Evolutionary conservation across 177 flowering plant species (phyloP), one percentile per base, ranked within the genome.

Genomic region (Tripterygium wilfordii): DNA sequence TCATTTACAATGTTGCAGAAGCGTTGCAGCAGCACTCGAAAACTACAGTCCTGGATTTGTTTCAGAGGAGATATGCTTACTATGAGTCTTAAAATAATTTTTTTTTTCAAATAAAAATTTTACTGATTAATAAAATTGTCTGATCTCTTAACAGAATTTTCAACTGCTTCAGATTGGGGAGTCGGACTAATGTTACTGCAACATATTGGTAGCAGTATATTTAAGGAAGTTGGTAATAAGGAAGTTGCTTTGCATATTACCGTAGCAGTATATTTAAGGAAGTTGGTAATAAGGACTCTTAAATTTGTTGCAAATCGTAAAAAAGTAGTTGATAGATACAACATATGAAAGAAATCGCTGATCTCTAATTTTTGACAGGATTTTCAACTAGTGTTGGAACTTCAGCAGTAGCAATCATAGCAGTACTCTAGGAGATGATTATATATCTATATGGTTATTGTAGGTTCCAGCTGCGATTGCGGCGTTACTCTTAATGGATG

Each of bases 151-250:
- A 29, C 16, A 3, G 10, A 26, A 18, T 4, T n/a, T 2, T 14
- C 6, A 17, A 16, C 22, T 59, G 10, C 30, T 56, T 37, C 48
- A 83, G 96, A 74, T 85, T 55, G n/a, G n/a, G 87, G 88, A 49
- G 71, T 78, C 45, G 96, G 91, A 9, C 53, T 85, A 18, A 78
- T 88, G 83, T 61, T 69, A 31, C 46, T 83, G 51, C 85, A 76
- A 49, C 88, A 81, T 63, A 68, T 81, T 43, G 76, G 77, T 30
- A 91, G 96, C 2, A 38, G 56, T 2, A 75, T 62, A 65, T 81
- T 85, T 49, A 48, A 49, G 4, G 54, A 72, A 30, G 88, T 95
- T 35, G 88, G 96, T 79, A 68, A 61, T 16, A 33, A 10, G 18
- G n/a, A 31, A n/a, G n/a, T n/a, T n/a, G 95, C 58, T 0, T 50